phyloP scores from a whole-genome alignment of 2,329 filamentous ascomycete species.

The Ambrosiella cleistominuta region DNA sequence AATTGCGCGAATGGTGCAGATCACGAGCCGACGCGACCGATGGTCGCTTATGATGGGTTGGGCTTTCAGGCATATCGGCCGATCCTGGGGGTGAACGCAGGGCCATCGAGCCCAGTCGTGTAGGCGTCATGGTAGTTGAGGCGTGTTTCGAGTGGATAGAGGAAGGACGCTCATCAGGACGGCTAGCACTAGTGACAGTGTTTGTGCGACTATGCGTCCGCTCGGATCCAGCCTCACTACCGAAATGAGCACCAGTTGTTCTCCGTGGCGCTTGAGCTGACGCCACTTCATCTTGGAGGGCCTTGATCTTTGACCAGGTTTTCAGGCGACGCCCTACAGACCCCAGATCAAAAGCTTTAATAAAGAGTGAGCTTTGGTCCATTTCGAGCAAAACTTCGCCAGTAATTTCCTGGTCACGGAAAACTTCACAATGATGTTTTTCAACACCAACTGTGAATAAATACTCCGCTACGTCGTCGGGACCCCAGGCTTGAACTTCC shows the following conservation, averaged over 20 bases:
- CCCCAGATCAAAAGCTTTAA: conserved; percentile 88
- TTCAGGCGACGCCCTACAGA: conserved; percentile 78
- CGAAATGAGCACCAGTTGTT: conserved; percentile 33
- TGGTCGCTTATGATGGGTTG: conserved; percentile 36
- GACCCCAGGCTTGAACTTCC: conserved; percentile 66
- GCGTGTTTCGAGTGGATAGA: conserved; percentile 31
- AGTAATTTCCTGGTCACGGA: conserved; percentile 86
- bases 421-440: conserved; percentile 79
- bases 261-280: conserved; percentile 26
- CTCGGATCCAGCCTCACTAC: conserved; percentile 35
- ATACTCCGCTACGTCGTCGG: conserved; percentile 73
- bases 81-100: conserved; percentile 10
- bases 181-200: conserved; percentile 33
- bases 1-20: conserved; percentile 54
- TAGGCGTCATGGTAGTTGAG: conserved; percentile 33
- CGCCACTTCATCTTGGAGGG: conserved; percentile 72
- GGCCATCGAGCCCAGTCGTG: conserved; percentile 20
- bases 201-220: conserved; percentile 38
- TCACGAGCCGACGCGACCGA: conserved; percentile 71
- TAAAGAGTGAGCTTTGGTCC: conserved; percentile 87
- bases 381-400: conserved; percentile 86
- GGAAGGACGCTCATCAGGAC: conserved; percentile 26
- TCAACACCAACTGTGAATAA: conserved; percentile 75
- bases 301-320: conserved; percentile 93
- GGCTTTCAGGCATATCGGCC: conserved; percentile 25